Conservation (phyloP, 305 asterid genomes). For the Lippia alba region DNA sequence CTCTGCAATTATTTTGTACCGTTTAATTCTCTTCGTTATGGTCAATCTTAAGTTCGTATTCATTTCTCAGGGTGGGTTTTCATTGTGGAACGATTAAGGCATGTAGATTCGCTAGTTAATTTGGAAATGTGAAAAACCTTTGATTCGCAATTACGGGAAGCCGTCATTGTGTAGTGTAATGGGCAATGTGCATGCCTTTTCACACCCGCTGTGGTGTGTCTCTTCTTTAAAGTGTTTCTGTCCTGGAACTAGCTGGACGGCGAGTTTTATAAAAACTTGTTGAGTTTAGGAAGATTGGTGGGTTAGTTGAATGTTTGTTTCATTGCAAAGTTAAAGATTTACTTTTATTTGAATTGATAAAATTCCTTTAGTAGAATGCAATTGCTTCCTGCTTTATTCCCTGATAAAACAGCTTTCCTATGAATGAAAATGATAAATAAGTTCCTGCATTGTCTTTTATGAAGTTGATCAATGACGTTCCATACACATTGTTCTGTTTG, state of each 20-base stretch:
- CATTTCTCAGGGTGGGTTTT: neutral
- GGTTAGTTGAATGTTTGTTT: neutral
- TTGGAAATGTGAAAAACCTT: neutral
- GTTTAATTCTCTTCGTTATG: neutral
- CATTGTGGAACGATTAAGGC: neutral
- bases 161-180: neutral
- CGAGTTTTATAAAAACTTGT: neutral
- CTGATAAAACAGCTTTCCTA: neutral
- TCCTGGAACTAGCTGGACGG: neutral
- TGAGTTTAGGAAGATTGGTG: neutral
- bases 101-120: neutral
- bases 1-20: too few species aligned
- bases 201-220: neutral
- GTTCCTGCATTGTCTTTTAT: neutral
- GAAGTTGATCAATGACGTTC: neutral
- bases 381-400: neutral
- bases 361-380: neutral
- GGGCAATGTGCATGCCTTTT: slow-evolving; percentile 8
- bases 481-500: neutral
- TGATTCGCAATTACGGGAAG: neutral
- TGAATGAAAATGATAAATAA: neutral
- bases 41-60: neutral
- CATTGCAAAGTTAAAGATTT: neutral
- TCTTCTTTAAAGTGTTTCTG: neutral
- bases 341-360: neutral